These are phyloP conservation scores for Coemansia aciculifera DNA, from an alignment of 192 early-diverging fungal species.

Conservation along the genomic window DNA sequence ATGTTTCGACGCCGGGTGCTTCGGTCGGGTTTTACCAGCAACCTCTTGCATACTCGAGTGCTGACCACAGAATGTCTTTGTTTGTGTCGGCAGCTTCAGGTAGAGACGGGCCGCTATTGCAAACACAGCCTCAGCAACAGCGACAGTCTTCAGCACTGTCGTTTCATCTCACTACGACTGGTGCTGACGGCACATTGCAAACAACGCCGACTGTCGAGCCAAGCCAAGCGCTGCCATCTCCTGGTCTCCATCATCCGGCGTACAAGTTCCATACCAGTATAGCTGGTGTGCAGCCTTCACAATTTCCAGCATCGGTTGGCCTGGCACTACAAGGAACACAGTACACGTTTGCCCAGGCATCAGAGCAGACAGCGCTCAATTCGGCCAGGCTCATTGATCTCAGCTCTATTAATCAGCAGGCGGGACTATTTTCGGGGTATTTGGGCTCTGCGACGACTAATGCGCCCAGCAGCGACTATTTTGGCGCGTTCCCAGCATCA, in stretches of 20 bases:
- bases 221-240: conserved; percentile 8
- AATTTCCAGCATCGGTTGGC: neutral
- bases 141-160: neutral
- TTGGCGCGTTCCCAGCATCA: conserved; percentile 12
- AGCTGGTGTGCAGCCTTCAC: neutral
- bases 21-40: conserved; percentile 14
- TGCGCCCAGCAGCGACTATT: conserved; percentile 26
- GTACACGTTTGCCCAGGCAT: neutral
- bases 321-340: neutral
- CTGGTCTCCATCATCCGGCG: conserved; percentile 1
- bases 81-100: conserved; percentile 6
- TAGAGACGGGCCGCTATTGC: neutral
- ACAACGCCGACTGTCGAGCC: conserved; percentile 2
- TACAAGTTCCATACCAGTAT: neutral
- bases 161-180: conserved; percentile 10
- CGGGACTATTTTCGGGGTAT: conserved; percentile 14
- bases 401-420: neutral
- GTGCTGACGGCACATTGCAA: neutral
- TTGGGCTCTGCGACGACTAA: conserved; percentile 26
- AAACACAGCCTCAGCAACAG: neutral
- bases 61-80: conserved; percentile 10
- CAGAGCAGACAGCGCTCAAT: conserved; percentile 2
- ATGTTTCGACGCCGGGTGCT: conserved; percentile 2
- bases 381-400: neutral
- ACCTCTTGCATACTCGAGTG: conserved; percentile 5